Base-by-base conservation (phyloP, 2,329 filamentous ascomycete genomes). In the Fusarium phyllophilum region DNA sequence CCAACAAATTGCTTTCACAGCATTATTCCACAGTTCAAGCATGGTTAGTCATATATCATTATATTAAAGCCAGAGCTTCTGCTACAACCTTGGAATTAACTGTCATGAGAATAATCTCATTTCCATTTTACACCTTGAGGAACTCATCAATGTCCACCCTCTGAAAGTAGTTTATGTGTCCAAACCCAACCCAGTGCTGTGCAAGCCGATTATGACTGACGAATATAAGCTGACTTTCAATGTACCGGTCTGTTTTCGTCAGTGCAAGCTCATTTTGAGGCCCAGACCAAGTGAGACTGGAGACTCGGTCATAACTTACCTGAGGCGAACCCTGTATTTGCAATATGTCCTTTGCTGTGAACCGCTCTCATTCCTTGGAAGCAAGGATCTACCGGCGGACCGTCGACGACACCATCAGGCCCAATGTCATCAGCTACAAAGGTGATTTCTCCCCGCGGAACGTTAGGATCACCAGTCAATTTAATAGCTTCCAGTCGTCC, bases 381-480 rank as follows among this genome's bases (percentile, higher is more conserved):
- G 5, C 89, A 89, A 2, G 88, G 83, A 66, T 95, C 92, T 3
- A 89, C 84, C 2, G 91, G 90, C 3, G 67, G 66, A 14, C 90
- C 84, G 0, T 91, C 85, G 2, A 96, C 82, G 29, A 92, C 86
- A 0, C 94, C 94, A 1, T 79, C 83, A 0, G 88, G 85, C 0
- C 93, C 92, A 41, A 98, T 89, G 75, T 98, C 94, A 10, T 94
- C 89, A 0, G 91, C 92, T 8, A 94, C 87, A 80, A 97, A 98
- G 0, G 93, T 94, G 75, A 91, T 90, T 81, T 98, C 93, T 14
- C 95, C 96, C 14, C 95, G 88, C 0, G 96, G 96, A 20, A 98
- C 91, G 75, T 98, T 97, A 0, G 92, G 90, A 78, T 99, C 96
- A 2, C 96, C 96, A 0, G 96, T 98, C 39, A 99, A 84, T 81